Base-by-base conservation (phyloP, 176 grass and related monocot species). In the Ensete ventricosum region DNA sequence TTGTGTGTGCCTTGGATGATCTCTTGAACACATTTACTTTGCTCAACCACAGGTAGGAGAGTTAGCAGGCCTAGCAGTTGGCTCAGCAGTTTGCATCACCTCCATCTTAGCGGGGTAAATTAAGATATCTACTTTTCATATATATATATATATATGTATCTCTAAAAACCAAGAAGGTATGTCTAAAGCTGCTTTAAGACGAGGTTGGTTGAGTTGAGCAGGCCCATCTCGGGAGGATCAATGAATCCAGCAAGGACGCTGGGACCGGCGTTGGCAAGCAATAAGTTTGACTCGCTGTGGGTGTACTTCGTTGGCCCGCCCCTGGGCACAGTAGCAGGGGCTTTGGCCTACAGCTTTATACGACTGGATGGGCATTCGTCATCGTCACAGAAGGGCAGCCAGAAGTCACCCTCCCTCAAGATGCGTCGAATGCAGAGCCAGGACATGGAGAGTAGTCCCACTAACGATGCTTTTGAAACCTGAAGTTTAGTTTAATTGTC, bases 181-280 rank as follows among this genome's bases (percentile, higher is more conserved):
- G n/a, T 14, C 9, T 43, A 43, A 4, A 53, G 48, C 10, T 53
- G 50, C 24, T 25, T 11, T 11, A 17, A 20, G 9, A 69, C 22
- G 16, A 54, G 50, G n/a, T 17, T 23, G 22, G 22, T 52, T 49
- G 72, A 88, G 73, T 70, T 69, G 57, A 89, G 90, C 84, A 99
- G 95, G 91, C 81, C 95, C 0, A 75, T 99, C 27, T 99, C 95
- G 13, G 95, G 95, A 76, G 95, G 95, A 81, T 99, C 95, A 29
- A 99, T 99, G 95, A 99, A 99, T 84, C 95, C 95, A 21, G 95
- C 89, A 67, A 84, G 95, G 90, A 99, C 95, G 11, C 86, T 99
- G 77, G 95, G 86, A 9, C 95, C 95, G 53, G 95, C 95, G 78
- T 76, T 99, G 20, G 95, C 90, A 9, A 99, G 95, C 90, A 77